Evolutionary conservation across 352 stramenopile genomes (phyloP).

Genomic region (Phytopythium sindhum): DNA sequence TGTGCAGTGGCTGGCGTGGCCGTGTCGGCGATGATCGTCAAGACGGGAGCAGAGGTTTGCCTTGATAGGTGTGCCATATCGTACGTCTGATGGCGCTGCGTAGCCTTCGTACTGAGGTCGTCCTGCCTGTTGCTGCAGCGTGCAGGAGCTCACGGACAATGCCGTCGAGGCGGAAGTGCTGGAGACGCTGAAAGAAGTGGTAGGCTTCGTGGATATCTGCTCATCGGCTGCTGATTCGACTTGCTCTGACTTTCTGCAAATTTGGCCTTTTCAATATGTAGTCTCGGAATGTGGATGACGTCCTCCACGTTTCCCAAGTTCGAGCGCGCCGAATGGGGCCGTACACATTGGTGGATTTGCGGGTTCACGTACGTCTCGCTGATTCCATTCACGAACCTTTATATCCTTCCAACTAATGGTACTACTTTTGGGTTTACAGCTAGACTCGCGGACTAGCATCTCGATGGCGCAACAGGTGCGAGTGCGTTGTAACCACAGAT

Average conservation of each 20-base stretch:
- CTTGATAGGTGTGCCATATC: conserved; percentile 51
- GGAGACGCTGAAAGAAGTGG: conserved; percentile 70
- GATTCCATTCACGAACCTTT: not conserved
- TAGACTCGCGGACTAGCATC: conserved; percentile 76
- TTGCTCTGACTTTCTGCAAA: not conserved
- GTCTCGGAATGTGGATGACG: conserved; percentile 77
- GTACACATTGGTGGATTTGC: conserved; percentile 84
- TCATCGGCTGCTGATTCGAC: not conserved
- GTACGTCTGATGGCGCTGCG: too few relatives aligned
- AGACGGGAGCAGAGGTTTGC: conserved; percentile 81
- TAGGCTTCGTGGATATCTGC: conserved; percentile 14
- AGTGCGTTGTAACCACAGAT: too few relatives aligned
- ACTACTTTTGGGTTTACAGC: conserved; percentile 15
- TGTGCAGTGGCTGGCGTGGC: conserved; percentile 66
- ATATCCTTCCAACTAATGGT: conserved; percentile 5
- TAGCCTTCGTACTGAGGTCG: not conserved
- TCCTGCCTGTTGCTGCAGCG: conserved; percentile 23
- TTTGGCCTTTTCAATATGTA: conserved; percentile 12
- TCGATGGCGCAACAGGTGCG: conserved; percentile 79
- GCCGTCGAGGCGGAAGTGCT: conserved; percentile 79
- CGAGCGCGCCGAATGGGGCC: conserved; percentile 83
- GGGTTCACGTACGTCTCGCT: conserved; percentile 63
- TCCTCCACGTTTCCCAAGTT: conserved; percentile 76
- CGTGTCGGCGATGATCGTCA: conserved; percentile 88
- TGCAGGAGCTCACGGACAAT: conserved; percentile 84